Conservation (phyloP, 2,329 filamentous ascomycete genomes). For the Trichoderma sp. region DNA sequence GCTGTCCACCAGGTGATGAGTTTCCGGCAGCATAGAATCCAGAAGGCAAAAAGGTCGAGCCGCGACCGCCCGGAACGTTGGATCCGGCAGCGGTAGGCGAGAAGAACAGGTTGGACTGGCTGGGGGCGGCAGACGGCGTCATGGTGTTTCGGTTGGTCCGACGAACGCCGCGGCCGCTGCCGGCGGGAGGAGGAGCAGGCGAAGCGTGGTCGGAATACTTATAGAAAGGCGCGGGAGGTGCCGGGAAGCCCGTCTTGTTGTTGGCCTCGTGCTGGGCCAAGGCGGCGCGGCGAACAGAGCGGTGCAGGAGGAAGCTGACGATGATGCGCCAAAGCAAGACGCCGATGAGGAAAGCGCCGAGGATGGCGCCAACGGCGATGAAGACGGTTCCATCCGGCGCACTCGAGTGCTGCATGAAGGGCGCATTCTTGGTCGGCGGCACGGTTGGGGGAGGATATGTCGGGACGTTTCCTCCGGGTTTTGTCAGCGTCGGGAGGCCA, state of each 20-base stretch:
- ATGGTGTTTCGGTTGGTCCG: conserved; percentile 50
- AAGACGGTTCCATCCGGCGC: conserved; percentile 93
- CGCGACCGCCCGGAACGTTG: conserved; percentile 59
- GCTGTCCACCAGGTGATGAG: conserved; percentile 46
- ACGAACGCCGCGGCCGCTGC: conserved; percentile 47
- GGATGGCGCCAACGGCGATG: conserved; percentile 84
- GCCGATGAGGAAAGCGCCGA: conserved; percentile 78
- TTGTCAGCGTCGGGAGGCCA: conserved; percentile 43
- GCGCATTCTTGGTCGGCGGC: conserved; percentile 78
- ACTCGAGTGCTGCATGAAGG: conserved; percentile 85
- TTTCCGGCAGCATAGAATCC: conserved; percentile 82
- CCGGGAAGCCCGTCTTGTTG: conserved; percentile 64
- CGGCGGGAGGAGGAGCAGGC: conserved; percentile 42
- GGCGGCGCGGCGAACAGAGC: conserved; percentile 84
- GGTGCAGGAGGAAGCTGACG: conserved; percentile 86
- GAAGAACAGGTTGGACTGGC: conserved; percentile 80
- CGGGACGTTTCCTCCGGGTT: conserved; percentile 35
- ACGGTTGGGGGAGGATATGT: conserved; percentile 72
- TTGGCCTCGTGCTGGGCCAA: conserved; percentile 67
- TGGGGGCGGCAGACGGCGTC: conserved; percentile 55
- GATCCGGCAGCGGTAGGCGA: conserved; percentile 79
- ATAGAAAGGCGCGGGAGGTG: conserved; percentile 59
- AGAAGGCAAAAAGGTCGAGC: conserved; percentile 79
- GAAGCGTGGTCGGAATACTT: conserved; percentile 61
- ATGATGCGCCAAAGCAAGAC: conserved; percentile 85